A percentile compares a stretch with the other conserved stretches of the same genome.
Evolutionary conservation across 1,284 basidiomycete species (phyloP).

Genomic region (Fistulina hepatica): DNA sequence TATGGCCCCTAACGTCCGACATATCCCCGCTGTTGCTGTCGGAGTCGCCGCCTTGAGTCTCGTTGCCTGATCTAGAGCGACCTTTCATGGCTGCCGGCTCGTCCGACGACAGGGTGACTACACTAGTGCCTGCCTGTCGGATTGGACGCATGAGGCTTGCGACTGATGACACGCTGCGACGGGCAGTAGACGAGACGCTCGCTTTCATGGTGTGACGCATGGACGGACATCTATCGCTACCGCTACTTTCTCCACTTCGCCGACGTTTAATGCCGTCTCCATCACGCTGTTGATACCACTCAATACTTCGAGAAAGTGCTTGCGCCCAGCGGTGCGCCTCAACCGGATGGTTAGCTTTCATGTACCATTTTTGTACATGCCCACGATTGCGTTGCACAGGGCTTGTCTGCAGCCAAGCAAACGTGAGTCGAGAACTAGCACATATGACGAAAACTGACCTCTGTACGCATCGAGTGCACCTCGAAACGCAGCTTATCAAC

Average conservation of each 20-base stretch:
- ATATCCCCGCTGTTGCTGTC: no score
- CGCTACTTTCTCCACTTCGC: neutral
- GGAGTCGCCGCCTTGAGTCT: no score
- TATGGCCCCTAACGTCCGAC: no score
- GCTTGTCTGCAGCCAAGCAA: slow-evolving; percentile 2
- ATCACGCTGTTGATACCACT: slow-evolving; percentile 35
- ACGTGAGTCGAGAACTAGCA: slow-evolving; percentile 4
- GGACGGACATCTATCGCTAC: neutral
- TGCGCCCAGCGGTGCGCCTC: slow-evolving; percentile 86
- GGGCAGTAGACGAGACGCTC: neutral
- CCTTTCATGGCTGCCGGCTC: no score
- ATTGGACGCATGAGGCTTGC: no score
- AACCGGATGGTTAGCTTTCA: slow-evolving; percentile 84
- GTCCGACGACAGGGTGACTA: no score
- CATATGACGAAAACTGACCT: slow-evolving; percentile 17
- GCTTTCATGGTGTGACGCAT: neutral
- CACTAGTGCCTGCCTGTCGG: no score
- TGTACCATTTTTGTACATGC: slow-evolving; percentile 69
- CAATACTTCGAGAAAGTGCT: slow-evolving; percentile 64
- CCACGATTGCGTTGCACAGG: slow-evolving; percentile 18
- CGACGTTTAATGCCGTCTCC: slow-evolving; percentile 3
- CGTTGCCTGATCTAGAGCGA: no score
- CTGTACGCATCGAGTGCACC: slow-evolving; percentile 52
- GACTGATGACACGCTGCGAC: slow-evolving; percentile 18
- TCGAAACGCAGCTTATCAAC: slow-evolving; percentile 74